A percentile compares a stretch with the other conserved stretches of the same genome.
Evolutionary conservation across 2,329 filamentous ascomycete species (phyloP).

Genomic region (Aspergillus unguis): DNA sequence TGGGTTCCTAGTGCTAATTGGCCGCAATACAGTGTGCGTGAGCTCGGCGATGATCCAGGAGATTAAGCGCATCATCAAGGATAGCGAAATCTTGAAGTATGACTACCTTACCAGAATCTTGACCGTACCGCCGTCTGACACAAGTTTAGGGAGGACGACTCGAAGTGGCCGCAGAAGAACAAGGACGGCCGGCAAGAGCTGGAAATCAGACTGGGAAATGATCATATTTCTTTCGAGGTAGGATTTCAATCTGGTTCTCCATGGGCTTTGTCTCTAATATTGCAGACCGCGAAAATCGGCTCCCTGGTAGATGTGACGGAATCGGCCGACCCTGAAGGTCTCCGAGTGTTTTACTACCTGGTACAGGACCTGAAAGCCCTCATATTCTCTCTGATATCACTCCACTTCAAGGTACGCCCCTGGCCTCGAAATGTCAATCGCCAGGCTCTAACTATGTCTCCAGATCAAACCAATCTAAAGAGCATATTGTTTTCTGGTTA

Average conservation of each 20-base stretch:
- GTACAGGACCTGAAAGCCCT: conserved; percentile 96
- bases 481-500: not conserved
- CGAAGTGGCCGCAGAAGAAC: conserved; percentile 98
- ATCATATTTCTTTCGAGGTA: conserved; percentile 98
- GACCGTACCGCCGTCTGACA: conserved; percentile 17
- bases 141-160: conserved; percentile 79
- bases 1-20: conserved; percentile 18
- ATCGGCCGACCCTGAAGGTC: conserved; percentile 89
- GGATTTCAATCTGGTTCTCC: not conserved
- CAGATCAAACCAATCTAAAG: conserved; percentile 54
- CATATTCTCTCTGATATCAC: conserved; percentile 90
- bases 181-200: conserved; percentile 97
- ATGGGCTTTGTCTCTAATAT: not conserved
- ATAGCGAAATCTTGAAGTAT: conserved; percentile 96
- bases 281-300: conserved; percentile 93
- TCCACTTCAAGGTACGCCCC: conserved; percentile 81
- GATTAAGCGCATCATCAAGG: conserved; percentile 95
- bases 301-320: conserved; percentile 96
- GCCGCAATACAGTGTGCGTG: conserved; percentile 72
- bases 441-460: conserved; percentile 2
- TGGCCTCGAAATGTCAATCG: not conserved
- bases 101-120: conserved; percentile 18
- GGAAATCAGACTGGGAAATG: conserved; percentile 87
- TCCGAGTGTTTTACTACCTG: conserved; percentile 97
- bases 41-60: conserved; percentile 86